Evolutionary conservation across 495 filamentous ascomycete genomes (phyloP), one percentile per base, ranked within the genome.

Genomic region (Sphaerosporella brunnea): DNA sequence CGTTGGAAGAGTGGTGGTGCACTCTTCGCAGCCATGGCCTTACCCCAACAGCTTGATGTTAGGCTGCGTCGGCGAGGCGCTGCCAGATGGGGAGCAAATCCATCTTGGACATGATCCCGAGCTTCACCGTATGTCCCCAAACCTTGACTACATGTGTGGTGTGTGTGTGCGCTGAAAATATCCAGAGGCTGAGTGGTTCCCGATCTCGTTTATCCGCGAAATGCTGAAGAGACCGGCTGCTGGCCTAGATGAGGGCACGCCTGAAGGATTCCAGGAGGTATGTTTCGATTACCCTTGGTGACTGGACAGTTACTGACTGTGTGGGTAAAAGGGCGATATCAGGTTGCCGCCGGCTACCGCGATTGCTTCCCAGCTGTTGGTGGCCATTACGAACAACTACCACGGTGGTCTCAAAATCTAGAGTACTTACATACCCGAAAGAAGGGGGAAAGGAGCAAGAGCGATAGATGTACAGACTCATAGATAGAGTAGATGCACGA

Each of bases 11-110:
- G 92, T 97, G 13, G 73, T 93, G 0, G 79, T 97, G 46, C 88
- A 97, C 58, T 83, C 77, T 19, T 85, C 85, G 47, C 90, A 97
- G 66, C 90, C 90, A 5, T 86, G 82, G 82, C 82, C 82, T 9
- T 88, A 83, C 60, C 81, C 82, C 0, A 82, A 83, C 4, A 94
- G 80, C 56, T 62, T 96, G 54, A 96, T 97, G 90, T 90, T 97
- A 55, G 92, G 90, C 0, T 77, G 85, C 2, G 75, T 96, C 53
- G 92, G 76, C 4, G 87, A 96, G 68, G 84, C 86, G 11, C 64
- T 80, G 21, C 77, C 80, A 0, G 73, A 70, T 1, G 82, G 82
- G 13, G 92, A 97, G 70, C 71, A 64, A 43, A 83, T 97, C 51
- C 69, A 74, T 55, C 63, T 97, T 20, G 77, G 82, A 11, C 76